Evolutionary conservation across 352 stramenopile species (phyloP), one percentile per base, ranked within the genome.

Genomic region (Globisporangium viniferum): DNA sequence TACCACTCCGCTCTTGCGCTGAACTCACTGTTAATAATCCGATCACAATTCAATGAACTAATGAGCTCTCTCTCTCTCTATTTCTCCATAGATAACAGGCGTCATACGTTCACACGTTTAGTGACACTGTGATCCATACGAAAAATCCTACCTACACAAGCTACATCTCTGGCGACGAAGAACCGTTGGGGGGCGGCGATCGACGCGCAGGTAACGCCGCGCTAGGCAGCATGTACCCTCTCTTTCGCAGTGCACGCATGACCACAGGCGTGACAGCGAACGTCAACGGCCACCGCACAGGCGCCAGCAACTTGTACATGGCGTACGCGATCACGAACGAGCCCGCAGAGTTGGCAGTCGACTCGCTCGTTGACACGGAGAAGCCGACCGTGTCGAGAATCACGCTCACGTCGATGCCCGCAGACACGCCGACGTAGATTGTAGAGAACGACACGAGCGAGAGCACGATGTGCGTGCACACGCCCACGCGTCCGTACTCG

Each of bases 311-410:
- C 66, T 95, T 95, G 82, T 93, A 95, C 59, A 93, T 67, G 14
- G 87, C 83, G 69, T 95, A 95, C 33, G 87, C 75, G 58, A 95
- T 86, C n/a, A 95, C 68, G n/a, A 88, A 81, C 18, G 84, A 92
- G 35, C 83, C 84, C 5, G 85, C 83, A 31, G 81, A 90, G 66
- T 82, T 91, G 18, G 84, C 81, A 8, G 77, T 73, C 3, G 75
- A 64, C 58, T 89, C 77, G 54, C 72, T 84, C 33, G 72, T 73
- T 8, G 71, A 71, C 7, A 80, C 68, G 2, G 75, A 78, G 0
- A 89, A 70, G 0, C 86, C 86, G 31, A 89, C 46, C 1, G 67
- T 72, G 35, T 88, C 60, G 18, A 95, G 53, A 24, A 94, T 58
- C 5, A 75, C 59, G 18, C 69, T 78, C 29, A 94, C 81, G 56